Evolutionary conservation across 75 land plant genomes (phyloP).

Genomic region (Adiantum capillusveneris): DNA sequence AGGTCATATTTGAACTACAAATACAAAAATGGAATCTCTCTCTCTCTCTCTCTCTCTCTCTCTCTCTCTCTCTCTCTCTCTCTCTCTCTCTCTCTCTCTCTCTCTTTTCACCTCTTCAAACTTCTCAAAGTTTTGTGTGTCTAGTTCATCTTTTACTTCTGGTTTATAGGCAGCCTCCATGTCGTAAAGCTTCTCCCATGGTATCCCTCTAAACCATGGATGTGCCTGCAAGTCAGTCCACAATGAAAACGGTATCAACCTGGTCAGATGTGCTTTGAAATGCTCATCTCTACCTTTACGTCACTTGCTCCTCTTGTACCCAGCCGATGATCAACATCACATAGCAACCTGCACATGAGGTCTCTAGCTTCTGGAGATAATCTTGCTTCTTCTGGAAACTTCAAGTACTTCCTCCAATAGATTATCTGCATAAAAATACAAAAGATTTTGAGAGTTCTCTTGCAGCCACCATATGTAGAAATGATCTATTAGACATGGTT

Average conservation of each 20-base stretch:
- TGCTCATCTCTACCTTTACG: constrained; percentile 50
- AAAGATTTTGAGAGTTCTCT: no score
- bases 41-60: no score
- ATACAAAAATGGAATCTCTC: no score
- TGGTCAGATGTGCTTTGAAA: no score
- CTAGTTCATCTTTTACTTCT: constrained; percentile 47
- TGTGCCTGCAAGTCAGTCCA: constrained; percentile 28
- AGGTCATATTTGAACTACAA: no score
- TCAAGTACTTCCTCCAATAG: constrained; percentile 84
- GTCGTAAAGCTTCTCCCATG: constrained; percentile 47
- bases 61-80: no score
- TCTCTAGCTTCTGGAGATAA: constrained; percentile 83
- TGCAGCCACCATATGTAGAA: no score
- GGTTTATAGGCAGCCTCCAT: constrained; percentile 67
- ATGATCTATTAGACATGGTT: no score
- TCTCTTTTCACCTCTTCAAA: constrained; percentile 42
- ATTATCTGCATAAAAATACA: constrained; percentile 71
- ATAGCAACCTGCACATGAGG: constrained; percentile 74
- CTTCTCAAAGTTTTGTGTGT: constrained; percentile 60
- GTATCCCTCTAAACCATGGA: constrained; percentile 46
- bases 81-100: no score
- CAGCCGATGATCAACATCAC: constrained; percentile 92
- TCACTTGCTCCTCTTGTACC: constrained; percentile 71
- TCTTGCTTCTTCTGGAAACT: constrained; percentile 79
- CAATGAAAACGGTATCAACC: no score